A percentile compares a stretch with the other conserved stretches of the same genome.
Conservation (phyloP, 306 rosid species). For the Phaseolus lunatus region DNA sequence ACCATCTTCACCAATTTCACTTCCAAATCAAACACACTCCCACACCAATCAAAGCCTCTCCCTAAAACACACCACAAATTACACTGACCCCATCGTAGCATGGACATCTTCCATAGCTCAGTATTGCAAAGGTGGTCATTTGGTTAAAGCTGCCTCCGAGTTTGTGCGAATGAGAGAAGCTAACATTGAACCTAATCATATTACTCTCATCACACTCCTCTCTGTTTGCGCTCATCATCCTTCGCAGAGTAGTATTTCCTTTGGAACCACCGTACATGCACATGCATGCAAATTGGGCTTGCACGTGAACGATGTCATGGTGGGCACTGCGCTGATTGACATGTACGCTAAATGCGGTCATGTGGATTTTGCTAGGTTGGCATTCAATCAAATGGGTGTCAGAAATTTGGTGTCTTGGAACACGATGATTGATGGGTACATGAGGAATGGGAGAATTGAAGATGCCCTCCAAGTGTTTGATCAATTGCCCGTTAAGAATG, state of each 20-base stretch:
- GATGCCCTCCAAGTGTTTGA: conserved; percentile 71
- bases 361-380: conserved; percentile 60
- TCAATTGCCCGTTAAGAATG: conserved; percentile 77
- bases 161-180: conserved; percentile 70
- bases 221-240: conserved; percentile 77
- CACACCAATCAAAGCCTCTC: conserved; percentile 47
- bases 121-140: conserved; percentile 62
- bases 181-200: conserved; percentile 68
- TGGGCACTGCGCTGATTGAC: conserved; percentile 81
- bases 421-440: conserved; percentile 76
- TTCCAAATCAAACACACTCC: conserved; percentile 38
- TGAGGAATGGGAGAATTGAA: conserved; percentile 64
- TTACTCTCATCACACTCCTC: conserved; percentile 77
- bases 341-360: conserved; percentile 78
- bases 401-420: conserved; percentile 84
- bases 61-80: conserved; percentile 32
- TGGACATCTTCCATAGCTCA: conserved; percentile 89
- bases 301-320: conserved; percentile 64
- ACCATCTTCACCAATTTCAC: conserved; percentile 38
- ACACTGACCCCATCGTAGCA: conserved; percentile 53
- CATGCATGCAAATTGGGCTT: conserved; percentile 62
- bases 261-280: conserved; percentile 70
- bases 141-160: conserved; percentile 67
- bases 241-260: conserved; percentile 8
- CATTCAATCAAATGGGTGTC: conserved; percentile 59